Evolutionary conservation across 306 rosid species (phyloP).

Genomic region (Dryas octopetala): DNA sequence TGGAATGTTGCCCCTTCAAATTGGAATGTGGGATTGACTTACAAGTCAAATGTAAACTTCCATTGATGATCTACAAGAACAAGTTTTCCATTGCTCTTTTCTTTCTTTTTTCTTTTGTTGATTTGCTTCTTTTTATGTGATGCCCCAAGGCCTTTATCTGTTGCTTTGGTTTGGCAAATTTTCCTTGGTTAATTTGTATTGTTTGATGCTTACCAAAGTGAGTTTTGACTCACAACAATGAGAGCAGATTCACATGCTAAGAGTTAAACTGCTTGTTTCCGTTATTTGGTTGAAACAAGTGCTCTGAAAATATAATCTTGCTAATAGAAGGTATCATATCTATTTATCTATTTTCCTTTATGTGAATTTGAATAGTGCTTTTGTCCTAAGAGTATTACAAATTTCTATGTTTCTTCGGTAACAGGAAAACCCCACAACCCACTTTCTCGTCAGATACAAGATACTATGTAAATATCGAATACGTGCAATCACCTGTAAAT

Average conservation of each 20-base stretch:
- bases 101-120: conserved; percentile 20
- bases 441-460: no score
- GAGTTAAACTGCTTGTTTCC: conserved; percentile 14
- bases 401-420: background rate
- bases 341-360: background rate
- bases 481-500: no score
- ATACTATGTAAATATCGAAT: no score
- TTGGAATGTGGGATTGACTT: conserved; percentile 66
- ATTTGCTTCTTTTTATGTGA: background rate
- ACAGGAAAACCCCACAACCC: no score
- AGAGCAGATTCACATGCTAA: conserved; percentile 21
- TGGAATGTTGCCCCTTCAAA: conserved; percentile 74
- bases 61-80: conserved; percentile 22
- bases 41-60: conserved; percentile 55
- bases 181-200: background rate
- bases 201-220: background rate
- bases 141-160: conserved; percentile 2
- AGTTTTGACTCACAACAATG: conserved; percentile 16
- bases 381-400: background rate
- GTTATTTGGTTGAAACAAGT: conserved; percentile 19
- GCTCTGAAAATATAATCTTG: background rate
- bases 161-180: conserved; percentile 10
- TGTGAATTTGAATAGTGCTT: background rate
- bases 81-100: background rate
- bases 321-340: background rate